Evolutionary conservation across 2,329 filamentous ascomycete genomes (phyloP), one percentile per base, ranked within the genome.

Genomic region (Scedosporium dehoogii): DNA sequence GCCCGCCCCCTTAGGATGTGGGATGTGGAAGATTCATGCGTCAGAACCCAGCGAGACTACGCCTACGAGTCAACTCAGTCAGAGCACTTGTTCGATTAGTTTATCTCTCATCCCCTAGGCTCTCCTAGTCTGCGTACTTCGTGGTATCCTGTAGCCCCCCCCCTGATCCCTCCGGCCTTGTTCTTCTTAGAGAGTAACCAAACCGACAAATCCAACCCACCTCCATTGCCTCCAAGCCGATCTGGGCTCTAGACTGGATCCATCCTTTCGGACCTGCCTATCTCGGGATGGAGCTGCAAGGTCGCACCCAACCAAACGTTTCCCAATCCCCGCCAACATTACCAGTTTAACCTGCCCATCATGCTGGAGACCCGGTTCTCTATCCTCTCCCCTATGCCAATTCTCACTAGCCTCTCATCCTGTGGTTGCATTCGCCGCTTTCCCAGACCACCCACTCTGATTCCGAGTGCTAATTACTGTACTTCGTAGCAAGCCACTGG

Each of bases 201-300:
- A 38, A 38, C 33, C 33, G 33, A 38, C 10, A 12, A 48, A 48
- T 18, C n/a, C 44, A 48, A 48, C 44, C 44, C 44, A 48, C 44
- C 44, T 18, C 44, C 44, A n/a, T 4, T 46, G 44, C 6, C 14
- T 48, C n/a, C n/a, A n/a, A 21, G 7, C 18, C 44, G 44, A 48
- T n/a, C 16, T 48, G 44, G 44, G 44, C 44, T 38, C 10, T 38
- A 38, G 44, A 21, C 44, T 48, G 44, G 44, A 21, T 21, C 18
- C 44, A 48, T 48, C 44, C 44, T 48, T 46, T 38, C 33, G 33
- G 33, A 60, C 59, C 59, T 60, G 44, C 59, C 59, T 60, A 53
- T 53, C 23, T 51, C 16, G 59, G 59, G 42, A 38, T 53, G 25
- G 59, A 60, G 44, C 44, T 60, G 59, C 59, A 53, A 27, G 14